Percentiles rank a stretch among this genome's conserved stretches.
Evolutionary conservation across 2,329 filamentous ascomycete genomes (phyloP).

Genomic region (Amauroascus niger): DNA sequence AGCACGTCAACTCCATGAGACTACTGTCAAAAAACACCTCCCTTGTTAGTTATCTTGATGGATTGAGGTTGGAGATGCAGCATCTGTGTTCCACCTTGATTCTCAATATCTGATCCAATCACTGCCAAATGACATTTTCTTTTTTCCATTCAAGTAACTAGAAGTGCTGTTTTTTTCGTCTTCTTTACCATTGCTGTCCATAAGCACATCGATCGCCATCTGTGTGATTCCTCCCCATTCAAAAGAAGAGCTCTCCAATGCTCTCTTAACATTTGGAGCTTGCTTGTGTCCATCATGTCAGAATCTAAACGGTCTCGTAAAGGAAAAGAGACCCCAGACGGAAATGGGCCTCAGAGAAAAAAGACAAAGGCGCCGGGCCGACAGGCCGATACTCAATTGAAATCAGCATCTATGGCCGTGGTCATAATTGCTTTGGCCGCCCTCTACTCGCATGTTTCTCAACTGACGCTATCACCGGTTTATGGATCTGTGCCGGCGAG

Average conservation of each 20-base stretch:
- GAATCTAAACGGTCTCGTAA: background rate
- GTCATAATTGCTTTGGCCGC: conserved; percentile 1
- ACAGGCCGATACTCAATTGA: background rate
- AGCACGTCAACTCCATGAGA: too few relatives aligned
- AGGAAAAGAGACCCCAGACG: background rate
- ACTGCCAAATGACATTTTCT: background rate
- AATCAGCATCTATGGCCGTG: background rate
- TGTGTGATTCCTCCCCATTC: background rate
- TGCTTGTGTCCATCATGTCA: background rate
- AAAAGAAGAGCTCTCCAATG: background rate
- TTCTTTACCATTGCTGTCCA: too few relatives aligned
- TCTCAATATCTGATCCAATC: too few relatives aligned
- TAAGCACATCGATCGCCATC: too few relatives aligned
- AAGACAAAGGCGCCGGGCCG: background rate
- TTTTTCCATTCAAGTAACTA: background rate
- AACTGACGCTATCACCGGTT: conserved; percentile 70
- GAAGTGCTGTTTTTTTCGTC: background rate
- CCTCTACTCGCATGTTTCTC: conserved; percentile 37
- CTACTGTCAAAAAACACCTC: too few relatives aligned
- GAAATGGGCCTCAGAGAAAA: background rate
- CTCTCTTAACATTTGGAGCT: too few relatives aligned
- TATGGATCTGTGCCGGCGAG: conserved; percentile 75
- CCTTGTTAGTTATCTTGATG: too few relatives aligned
- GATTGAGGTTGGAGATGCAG: too few relatives aligned
- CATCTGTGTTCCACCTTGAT: too few relatives aligned